Base-by-base conservation (phyloP, 441 rosid genomes). In the Theobroma grandiflorum region DNA sequence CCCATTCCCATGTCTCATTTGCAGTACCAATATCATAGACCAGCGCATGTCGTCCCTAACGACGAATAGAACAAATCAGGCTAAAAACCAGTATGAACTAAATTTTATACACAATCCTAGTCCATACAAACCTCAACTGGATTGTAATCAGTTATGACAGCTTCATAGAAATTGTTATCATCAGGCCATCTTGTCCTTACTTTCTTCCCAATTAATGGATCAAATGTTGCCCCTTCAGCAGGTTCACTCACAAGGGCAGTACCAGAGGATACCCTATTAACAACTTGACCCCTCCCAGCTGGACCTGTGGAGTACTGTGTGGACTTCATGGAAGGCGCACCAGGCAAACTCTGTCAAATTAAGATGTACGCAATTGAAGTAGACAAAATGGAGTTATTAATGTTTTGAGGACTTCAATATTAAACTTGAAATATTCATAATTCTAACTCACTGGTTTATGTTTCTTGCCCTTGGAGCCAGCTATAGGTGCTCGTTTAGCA, bases 101-200 rank as follows among this genome's bases (percentile, higher is more conserved):
- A 78, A 79, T 16, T 61, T 52, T 69, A 38, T n/a, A 78, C 72
- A 61, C 64, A 52, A 72, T 70, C 59, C 78, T 70, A 55, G 73
- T 82, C 52, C 53, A 81, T 78, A 78, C 79, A 65, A 52, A 91
- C 93, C 90, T 90, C 87, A 71, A 78, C 83, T 73, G 90, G 84
- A 76, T 84, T 74, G 74, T 90, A 91, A 74, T 84, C 84, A 58
- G 88, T 85, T 79, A 90, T 91, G 76, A 87, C 83, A 85, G 93
- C 95, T 79, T 90, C 92, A 84, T 91, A 91, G 76, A 91, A 91
- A 78, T 86, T 88, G 80, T 91, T 90, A 86, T 91, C 95, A 72
- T 89, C 91, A 38, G 95, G 95, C 95, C 95, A 91, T 53, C 88
- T 88, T 49, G 89, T 91, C 86, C 85, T 86, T 71, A 90, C 93